Conservation (phyloP, 768 basidiomycete species). For the Boletus edulis region DNA sequence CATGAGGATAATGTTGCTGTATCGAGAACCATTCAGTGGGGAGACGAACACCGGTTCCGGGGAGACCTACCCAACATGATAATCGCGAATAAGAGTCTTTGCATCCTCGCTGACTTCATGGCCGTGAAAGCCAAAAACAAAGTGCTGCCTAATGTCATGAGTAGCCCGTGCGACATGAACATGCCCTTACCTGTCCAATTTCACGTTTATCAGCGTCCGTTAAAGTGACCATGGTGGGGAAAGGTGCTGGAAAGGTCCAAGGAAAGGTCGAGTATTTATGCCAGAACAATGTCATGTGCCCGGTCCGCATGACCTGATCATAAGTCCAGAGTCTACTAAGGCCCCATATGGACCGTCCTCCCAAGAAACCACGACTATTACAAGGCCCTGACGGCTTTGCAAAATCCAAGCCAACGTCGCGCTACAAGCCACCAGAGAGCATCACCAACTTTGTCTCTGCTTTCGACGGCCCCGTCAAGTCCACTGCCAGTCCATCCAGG, state of each 20-base stretch:
- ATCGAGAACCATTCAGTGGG: background rate
- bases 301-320: too few species aligned
- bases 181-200: constrained; percentile 41
- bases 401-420: constrained; percentile 18
- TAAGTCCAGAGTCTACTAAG: too few species aligned
- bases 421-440: constrained; percentile 24
- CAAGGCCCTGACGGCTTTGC: constrained; percentile 31
- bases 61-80: constrained; percentile 50
- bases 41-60: too few species aligned
- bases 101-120: constrained; percentile 49
- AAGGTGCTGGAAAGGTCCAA: background rate
- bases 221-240: constrained; percentile 20
- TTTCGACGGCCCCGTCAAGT: constrained; percentile 14
- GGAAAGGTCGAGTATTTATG: too few species aligned
- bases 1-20: constrained; percentile 61
- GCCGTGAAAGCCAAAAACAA: constrained; percentile 71
- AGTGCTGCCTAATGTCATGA: constrained; percentile 46
- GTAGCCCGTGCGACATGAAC: too few species aligned
- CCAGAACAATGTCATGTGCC: too few species aligned
- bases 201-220: constrained; percentile 41
- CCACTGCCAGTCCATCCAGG: background rate
- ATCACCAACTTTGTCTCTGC: constrained; percentile 30
- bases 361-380: constrained; percentile 12
- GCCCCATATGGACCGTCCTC: constrained; percentile 14
- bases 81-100: constrained; percentile 55